A percentile compares a stretch with the other conserved stretches of the same genome.
Conservation (phyloP, 768 basidiomycete species). For the Leccinum barrowsii region DNA sequence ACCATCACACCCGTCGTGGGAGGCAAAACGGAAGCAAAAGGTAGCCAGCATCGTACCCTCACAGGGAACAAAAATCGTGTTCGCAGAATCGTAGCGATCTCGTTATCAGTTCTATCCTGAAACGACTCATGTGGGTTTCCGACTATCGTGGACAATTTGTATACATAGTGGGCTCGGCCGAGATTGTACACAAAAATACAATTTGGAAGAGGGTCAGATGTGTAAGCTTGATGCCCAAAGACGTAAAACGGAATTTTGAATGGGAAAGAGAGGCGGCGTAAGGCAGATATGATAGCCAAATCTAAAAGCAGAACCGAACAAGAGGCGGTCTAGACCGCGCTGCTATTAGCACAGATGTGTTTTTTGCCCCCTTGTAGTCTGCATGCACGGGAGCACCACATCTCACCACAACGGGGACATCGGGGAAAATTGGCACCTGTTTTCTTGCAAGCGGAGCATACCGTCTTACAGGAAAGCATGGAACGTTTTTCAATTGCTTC, state of each 20-base stretch:
- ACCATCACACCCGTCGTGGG: conserved; percentile 92
- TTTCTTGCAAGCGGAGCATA: conserved; percentile 53
- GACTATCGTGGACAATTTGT: neutral
- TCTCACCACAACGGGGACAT: conserved; percentile 55
- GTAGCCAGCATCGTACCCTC: conserved; percentile 58
- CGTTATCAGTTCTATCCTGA: neutral
- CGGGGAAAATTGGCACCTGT: conserved; percentile 54
- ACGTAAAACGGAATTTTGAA: neutral
- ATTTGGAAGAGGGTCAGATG: neutral
- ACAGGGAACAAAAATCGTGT: conserved; percentile 86
- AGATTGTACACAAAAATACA: neutral
- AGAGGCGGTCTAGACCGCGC: conserved; percentile 8
- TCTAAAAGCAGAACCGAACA: neutral
- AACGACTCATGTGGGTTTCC: neutral
- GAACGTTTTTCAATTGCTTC: conserved; percentile 51
- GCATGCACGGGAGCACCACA: conserved; percentile 66
- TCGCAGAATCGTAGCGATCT: conserved; percentile 20
- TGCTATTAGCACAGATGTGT: conserved; percentile 40
- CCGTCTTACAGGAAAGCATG: conserved; percentile 39
- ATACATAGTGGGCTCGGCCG: neutral
- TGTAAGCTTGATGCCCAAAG: neutral
- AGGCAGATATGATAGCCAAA: neutral
- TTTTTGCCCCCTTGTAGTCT: conserved; percentile 50
- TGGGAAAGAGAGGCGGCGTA: neutral
- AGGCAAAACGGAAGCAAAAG: conserved; percentile 82